Conservation (phyloP, 164 flowering plant species). For the Aristolochia californica region DNA sequence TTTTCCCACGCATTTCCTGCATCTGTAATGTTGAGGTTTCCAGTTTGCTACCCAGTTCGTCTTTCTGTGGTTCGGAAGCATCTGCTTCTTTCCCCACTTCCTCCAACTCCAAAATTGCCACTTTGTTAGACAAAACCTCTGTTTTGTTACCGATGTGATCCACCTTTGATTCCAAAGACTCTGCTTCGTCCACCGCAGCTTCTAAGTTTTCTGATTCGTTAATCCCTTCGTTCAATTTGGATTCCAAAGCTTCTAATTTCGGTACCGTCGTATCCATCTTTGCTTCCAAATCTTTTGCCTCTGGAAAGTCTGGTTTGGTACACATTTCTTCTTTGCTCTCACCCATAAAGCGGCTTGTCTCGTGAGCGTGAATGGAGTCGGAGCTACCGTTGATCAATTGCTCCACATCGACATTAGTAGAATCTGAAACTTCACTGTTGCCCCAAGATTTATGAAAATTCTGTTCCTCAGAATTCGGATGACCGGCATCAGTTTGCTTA, state of each 20-base stretch:
- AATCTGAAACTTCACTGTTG: constrained; percentile 7
- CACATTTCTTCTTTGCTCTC: background rate
- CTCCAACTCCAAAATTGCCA: constrained; percentile 11
- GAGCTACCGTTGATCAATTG: background rate
- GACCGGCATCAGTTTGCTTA: constrained; percentile 18
- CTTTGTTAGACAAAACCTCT: background rate
- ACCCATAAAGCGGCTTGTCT: background rate
- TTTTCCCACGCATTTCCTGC: constrained; percentile 14
- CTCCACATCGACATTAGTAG: background rate
- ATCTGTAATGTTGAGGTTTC: constrained; percentile 6
- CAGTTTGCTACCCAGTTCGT: background rate
- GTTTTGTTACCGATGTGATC: background rate
- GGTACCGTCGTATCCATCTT: background rate
- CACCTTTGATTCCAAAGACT: background rate
- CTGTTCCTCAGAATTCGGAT: constrained; percentile 7
- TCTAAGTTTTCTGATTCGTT: background rate
- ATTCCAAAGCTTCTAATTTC: background rate
- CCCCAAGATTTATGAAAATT: constrained; percentile 13
- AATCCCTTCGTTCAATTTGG: no score
- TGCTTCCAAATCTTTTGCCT: no score
- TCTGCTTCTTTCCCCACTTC: constrained; percentile 16
- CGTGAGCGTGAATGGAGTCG: background rate
- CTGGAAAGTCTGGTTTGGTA: background rate
- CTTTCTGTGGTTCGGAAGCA: constrained; percentile 14
- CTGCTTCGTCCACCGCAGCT: background rate